Base-by-base conservation (phyloP, 345 rosid genomes). In the Eutrema japonicum region DNA sequence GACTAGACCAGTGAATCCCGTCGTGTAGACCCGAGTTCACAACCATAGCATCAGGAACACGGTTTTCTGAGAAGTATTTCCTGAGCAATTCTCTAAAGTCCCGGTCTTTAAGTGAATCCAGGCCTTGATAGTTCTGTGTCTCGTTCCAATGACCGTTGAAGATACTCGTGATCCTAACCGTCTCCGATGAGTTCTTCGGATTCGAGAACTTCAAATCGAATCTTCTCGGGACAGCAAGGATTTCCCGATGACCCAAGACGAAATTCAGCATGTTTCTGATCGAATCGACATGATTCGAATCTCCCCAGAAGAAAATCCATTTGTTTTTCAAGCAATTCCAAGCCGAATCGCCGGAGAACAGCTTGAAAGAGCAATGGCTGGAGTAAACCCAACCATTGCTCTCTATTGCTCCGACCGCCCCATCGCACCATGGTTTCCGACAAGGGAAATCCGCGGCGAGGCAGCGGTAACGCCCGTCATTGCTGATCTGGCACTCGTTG, bases 231-330 rank as follows among this genome's bases (percentile, higher is more conserved):
- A 92, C 96, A 0, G 96, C 73, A 1, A 53, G 76, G 29, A 95
- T 79, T 26, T 82, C 82, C 8, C 96, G 89, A 82, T 83, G 80
- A 73, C 81, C 92, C 54, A 95, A 76, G 11, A 95, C 80, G 63
- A 95, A 90, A 73, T 87, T 88, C 59, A 95, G 82, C 90, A 86
- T 81, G 84, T 90, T 95, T 68, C 98, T 80, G 7, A 95, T 90
- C 0, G 98, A 86, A 66, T 95, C 99, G 0, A 95, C 99, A 14
- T 95, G 98, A 78, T 95, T 95, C 0, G 98, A 92, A 73, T 95
- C 99, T 1, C 99, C 99, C 98, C 96, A 90, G 72, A 92, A 95
- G 96, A 95, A 95, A 65, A 95, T 80, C 99, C 98, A 95, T 46
- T 90, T 66, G 73, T 52, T 63, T 64, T 86, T 84, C 77, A 95